Evolutionary conservation across 495 filamentous ascomycete genomes (phyloP).

Genomic region (Penicillium manginii): DNA sequence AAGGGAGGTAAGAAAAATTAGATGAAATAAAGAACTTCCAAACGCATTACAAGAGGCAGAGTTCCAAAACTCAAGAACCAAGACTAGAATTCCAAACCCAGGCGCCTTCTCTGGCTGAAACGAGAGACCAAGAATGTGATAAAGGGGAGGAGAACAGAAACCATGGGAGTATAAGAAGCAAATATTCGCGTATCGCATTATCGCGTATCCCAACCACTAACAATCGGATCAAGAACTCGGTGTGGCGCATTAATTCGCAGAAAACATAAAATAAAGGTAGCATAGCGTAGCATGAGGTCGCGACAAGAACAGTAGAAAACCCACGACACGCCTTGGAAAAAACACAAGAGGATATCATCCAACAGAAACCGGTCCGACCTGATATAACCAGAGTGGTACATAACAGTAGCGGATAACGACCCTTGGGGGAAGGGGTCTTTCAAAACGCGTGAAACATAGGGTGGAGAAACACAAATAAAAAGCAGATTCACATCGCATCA

Average conservation of each 20-base stretch:
- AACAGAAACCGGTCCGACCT: constrained; percentile 1
- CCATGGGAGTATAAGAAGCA: constrained; percentile 4
- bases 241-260: constrained; percentile 6
- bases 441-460: neutral
- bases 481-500: neutral
- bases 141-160: neutral
- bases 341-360: constrained; percentile 33
- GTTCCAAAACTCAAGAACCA: neutral
- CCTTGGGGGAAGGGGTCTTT: neutral
- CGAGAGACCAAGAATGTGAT: constrained; percentile 27
- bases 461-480: neutral
- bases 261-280: constrained; percentile 5
- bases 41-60: constrained; percentile 17
- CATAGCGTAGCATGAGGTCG: constrained; percentile 9
- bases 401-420: neutral
- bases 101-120: constrained; percentile 33
- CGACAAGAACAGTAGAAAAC: neutral
- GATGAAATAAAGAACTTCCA: constrained; percentile 16
- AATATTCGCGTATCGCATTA: constrained; percentile 29
- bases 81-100: constrained; percentile 14
- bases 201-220: constrained; percentile 28
- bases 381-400: neutral
- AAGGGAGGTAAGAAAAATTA: constrained; percentile 1
- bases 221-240: constrained; percentile 16
- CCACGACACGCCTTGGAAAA: constrained; percentile 18